phyloP scores from a whole-genome alignment of 345 rosid genomes.

The Erysimum cheiranthoides region DNA sequence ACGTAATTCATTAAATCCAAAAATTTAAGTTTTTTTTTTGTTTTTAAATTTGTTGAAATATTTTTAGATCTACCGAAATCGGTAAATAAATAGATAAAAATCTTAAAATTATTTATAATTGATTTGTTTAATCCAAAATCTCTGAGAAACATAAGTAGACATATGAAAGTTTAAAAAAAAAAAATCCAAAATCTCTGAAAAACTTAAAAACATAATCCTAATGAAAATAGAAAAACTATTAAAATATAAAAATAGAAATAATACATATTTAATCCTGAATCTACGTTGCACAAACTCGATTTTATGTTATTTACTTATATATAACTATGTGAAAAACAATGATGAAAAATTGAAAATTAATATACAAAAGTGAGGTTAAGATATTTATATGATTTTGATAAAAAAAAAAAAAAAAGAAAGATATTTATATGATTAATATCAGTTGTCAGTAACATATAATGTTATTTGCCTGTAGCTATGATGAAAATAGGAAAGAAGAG shows the following conservation, averaged over 20 bases:
- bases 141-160: background rate
- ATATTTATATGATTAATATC: background rate
- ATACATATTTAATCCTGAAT: background rate
- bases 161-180: too few relatives aligned
- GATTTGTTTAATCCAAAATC: too few relatives aligned
- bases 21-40: background rate
- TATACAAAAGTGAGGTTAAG: background rate
- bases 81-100: background rate
- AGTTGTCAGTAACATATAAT: too few relatives aligned
- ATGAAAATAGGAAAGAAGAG: constrained; percentile 44
- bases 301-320: too few relatives aligned
- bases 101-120: background rate
- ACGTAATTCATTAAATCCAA: background rate
- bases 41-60: background rate
- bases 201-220: background rate
- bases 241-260: background rate
- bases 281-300: too few relatives aligned
- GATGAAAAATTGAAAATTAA: background rate
- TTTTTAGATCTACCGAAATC: background rate
- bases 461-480: constrained; percentile 3
- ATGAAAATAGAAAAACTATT: background rate
- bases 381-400: background rate
- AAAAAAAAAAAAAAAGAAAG: too few relatives aligned
- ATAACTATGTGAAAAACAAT: background rate
- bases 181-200: background rate